Percentiles rank a stretch among this genome's conserved stretches.
Evolutionary conservation across 306 rosid genomes (phyloP).

Genomic region (Citrullus mucosospermus): DNA sequence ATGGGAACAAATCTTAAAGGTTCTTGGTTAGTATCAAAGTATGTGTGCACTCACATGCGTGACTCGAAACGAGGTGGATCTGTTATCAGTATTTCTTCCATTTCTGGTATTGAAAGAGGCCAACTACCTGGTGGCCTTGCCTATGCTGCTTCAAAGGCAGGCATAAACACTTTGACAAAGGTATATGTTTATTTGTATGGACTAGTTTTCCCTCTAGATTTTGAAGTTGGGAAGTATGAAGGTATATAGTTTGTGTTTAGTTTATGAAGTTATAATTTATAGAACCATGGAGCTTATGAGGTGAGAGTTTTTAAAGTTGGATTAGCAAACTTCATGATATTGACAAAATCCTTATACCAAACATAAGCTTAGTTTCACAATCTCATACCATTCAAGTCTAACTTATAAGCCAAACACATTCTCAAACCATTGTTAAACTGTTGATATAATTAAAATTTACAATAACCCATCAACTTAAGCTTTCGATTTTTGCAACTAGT

Average conservation of each 20-base stretch:
- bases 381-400: not conserved
- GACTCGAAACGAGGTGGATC: slow-evolving; percentile 44
- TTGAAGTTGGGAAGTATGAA: not conserved
- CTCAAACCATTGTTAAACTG: too few relatives aligned
- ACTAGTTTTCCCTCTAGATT: not conserved
- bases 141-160: slow-evolving; percentile 48
- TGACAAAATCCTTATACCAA: not conserved
- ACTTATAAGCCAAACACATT: not conserved
- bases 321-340: not conserved
- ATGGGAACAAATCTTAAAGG: slow-evolving; percentile 54
- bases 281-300: not conserved
- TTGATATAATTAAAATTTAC: too few relatives aligned
- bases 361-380: not conserved
- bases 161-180: slow-evolving; percentile 40
- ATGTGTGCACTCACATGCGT: slow-evolving; percentile 42
- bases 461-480: too few relatives aligned
- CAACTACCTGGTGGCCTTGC: slow-evolving; percentile 50
- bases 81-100: slow-evolving; percentile 58
- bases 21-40: slow-evolving; percentile 67
- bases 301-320: not conserved
- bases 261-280: not conserved
- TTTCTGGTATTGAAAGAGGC: slow-evolving; percentile 49
- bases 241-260: not conserved
- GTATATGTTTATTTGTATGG: slow-evolving; percentile 13
- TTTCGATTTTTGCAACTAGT: not conserved